Evolutionary conservation across 2,329 filamentous ascomycete species (phyloP).

Genomic region (Colletotrichum spinosum): DNA sequence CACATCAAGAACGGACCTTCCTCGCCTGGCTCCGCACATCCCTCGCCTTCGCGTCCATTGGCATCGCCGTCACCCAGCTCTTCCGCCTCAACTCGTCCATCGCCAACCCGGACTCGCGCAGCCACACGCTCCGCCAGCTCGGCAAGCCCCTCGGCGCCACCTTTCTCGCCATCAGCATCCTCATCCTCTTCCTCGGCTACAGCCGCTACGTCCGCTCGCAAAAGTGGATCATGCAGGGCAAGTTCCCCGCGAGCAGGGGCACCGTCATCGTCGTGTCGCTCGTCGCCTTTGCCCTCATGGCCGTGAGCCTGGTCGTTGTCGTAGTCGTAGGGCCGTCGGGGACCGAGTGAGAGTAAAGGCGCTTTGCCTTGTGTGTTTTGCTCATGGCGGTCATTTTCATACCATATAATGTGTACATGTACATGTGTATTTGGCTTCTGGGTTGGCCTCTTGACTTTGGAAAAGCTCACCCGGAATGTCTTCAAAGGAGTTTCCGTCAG

Average conservation of each 20-base stretch:
- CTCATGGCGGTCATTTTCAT: background rate
- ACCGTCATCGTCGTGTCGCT: conserved; percentile 77
- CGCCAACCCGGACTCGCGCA: conserved; percentile 44
- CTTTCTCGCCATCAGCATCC: conserved; percentile 80
- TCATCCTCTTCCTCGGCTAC: conserved; percentile 81
- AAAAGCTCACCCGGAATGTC: too few relatives aligned
- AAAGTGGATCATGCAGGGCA: conserved; percentile 82
- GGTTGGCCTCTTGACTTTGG: too few relatives aligned
- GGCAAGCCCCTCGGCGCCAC: conserved; percentile 82
- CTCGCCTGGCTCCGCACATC: conserved; percentile 88
- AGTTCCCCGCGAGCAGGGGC: conserved; percentile 82
- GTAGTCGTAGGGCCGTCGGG: conserved; percentile 59
- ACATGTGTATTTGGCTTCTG: too few relatives aligned
- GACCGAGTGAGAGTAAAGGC: conserved; percentile 39
- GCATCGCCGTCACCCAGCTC: conserved; percentile 85
- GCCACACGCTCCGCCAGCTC: conserved; percentile 67
- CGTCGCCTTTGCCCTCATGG: conserved; percentile 73
- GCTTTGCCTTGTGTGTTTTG: background rate
- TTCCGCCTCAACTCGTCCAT: conserved; percentile 83
- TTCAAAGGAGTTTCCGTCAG: too few relatives aligned
- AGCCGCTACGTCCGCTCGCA: conserved; percentile 83
- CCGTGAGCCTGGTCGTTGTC: conserved; percentile 69
- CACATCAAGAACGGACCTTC: conserved; percentile 78
- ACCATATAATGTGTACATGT: background rate
- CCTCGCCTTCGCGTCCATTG: conserved; percentile 83